These are phyloP conservation scores for Corylus avellana DNA, from an alignment of 306 rosid genomes.

Conservation along the genomic window DNA sequence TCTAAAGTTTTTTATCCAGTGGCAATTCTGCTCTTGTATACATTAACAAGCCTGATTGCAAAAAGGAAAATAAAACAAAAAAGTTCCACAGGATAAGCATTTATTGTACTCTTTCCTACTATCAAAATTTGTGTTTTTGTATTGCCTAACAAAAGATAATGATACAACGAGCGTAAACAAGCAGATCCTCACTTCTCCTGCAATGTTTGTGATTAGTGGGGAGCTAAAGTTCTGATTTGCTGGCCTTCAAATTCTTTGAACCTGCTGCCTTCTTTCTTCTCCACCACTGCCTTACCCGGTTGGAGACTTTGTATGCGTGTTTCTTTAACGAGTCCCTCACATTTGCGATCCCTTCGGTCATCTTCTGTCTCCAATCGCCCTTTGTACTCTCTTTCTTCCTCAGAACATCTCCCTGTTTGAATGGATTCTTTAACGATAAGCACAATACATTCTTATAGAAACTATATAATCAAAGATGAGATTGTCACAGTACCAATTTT, in stretches of 20 bases:
- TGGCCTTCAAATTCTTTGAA: slow-evolving; percentile 47
- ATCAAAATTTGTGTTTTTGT: not conserved
- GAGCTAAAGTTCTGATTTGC: slow-evolving; percentile 71
- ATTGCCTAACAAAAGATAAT: slow-evolving; percentile 17
- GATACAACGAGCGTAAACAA: slow-evolving; percentile 16
- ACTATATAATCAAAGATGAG: not conserved
- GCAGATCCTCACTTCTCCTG: slow-evolving; percentile 21
- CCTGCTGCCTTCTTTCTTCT: slow-evolving; percentile 42
- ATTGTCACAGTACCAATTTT: slow-evolving; percentile 57
- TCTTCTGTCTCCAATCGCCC: slow-evolving; percentile 60
- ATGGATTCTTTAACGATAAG: not conserved
- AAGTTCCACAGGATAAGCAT: not conserved
- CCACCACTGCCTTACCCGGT: slow-evolving; percentile 63
- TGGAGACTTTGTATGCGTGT: slow-evolving; percentile 66
- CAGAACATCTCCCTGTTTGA: slow-evolving; percentile 66
- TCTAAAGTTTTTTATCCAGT: too few relatives aligned
- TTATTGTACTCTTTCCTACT: slow-evolving; percentile 13
- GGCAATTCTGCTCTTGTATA: not conserved
- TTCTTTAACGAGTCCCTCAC: slow-evolving; percentile 54
- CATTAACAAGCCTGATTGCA: not conserved
- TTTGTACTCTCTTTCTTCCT: slow-evolving; percentile 54
- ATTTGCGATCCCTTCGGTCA: slow-evolving; percentile 48
- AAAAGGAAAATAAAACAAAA: not conserved
- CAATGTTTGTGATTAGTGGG: slow-evolving; percentile 6
- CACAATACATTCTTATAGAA: not conserved